These are phyloP conservation scores for Dorcoceras hygrometricum DNA, from an alignment of 257 asterid genomes.

Conservation along the genomic window DNA sequence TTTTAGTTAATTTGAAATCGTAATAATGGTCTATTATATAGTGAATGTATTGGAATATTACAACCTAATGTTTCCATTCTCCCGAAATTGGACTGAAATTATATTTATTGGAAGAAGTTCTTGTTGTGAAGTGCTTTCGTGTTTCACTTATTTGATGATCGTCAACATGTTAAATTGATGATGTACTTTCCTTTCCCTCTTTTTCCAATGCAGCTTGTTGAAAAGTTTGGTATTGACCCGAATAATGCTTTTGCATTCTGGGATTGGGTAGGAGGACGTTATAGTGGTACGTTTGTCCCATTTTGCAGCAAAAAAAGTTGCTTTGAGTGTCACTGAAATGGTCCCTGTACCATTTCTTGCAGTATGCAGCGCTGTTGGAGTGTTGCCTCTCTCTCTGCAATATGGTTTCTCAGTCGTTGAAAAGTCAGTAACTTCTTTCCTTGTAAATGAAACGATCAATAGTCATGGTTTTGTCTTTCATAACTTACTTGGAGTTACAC, in stretches of 20 bases:
- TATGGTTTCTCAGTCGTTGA: slow-evolving; percentile 85
- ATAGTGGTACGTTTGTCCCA: slow-evolving; percentile 64
- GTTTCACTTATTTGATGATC: slow-evolving; percentile 4
- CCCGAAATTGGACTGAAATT: slow-evolving; percentile 7
- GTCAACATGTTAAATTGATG: slow-evolving; percentile 21
- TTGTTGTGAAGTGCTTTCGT: slow-evolving; percentile 19
- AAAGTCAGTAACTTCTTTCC: slow-evolving; percentile 49
- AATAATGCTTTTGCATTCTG: slow-evolving; percentile 98
- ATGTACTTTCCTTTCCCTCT: slow-evolving; percentile 23
- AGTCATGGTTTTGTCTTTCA: slow-evolving; percentile 2
- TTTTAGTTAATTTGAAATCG: slow-evolving; percentile 8
- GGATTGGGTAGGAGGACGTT: slow-evolving; percentile 99
- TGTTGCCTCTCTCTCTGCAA: slow-evolving; percentile 96
- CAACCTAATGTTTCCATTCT: not conserved
- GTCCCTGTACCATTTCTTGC: slow-evolving; percentile 42
- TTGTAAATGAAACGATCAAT: slow-evolving; percentile 19
- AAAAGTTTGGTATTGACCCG: slow-evolving; percentile 97
- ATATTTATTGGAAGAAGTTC: not conserved
- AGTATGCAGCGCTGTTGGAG: slow-evolving; percentile 99
- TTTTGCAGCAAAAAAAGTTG: slow-evolving; percentile 22
- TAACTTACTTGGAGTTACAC: slow-evolving; percentile 18
- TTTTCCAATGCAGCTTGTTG: slow-evolving; percentile 68
- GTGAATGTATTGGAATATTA: slow-evolving; percentile 7
- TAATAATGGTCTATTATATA: not conserved
- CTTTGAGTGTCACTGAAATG: slow-evolving; percentile 23